Evolutionary conservation across 2,329 filamentous ascomycete genomes (phyloP).

Genomic region (Botrytis galanthina): DNA sequence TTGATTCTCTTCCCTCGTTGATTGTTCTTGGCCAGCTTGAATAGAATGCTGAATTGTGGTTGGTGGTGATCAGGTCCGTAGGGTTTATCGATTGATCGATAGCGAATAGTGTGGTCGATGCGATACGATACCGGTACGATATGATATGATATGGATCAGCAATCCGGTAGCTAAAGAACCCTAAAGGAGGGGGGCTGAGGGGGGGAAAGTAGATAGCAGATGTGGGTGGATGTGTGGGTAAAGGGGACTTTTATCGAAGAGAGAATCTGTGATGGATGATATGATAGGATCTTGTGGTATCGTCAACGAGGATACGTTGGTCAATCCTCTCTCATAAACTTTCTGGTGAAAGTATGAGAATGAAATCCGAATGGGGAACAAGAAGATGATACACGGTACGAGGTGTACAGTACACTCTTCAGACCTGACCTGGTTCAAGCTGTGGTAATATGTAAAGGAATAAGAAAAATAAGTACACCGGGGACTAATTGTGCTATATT

Average conservation of each 20-base stretch:
- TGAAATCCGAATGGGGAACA: conserved; percentile 1
- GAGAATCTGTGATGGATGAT: conserved; percentile 7
- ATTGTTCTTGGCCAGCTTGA: neutral
- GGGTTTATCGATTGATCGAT: conserved; percentile 14
- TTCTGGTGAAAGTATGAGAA: neutral
- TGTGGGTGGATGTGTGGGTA: conserved; percentile 8
- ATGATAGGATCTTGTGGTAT: conserved; percentile 5
- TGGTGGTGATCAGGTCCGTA: conserved; percentile 9
- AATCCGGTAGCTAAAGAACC: conserved; percentile 5
- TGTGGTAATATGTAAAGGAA: neutral
- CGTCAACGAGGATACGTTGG: conserved; percentile 6
- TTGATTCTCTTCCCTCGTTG: neutral
- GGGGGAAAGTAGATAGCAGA: neutral
- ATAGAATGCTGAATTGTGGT: conserved; percentile 2
- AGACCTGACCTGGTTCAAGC: neutral
- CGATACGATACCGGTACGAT: neutral
- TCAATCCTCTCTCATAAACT: neutral
- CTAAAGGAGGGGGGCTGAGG: neutral
- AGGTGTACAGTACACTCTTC: neutral
- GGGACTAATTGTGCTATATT: neutral
- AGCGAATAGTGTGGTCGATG: conserved; percentile 12
- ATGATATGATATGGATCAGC: conserved; percentile 16
- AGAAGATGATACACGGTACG: conserved; percentile 1
- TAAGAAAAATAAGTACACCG: conserved; percentile 4
- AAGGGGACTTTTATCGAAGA: neutral